These are phyloP conservation scores for Ailanthus altissimus DNA, from an alignment of 345 rosid genomes.

Conservation along the genomic window DNA sequence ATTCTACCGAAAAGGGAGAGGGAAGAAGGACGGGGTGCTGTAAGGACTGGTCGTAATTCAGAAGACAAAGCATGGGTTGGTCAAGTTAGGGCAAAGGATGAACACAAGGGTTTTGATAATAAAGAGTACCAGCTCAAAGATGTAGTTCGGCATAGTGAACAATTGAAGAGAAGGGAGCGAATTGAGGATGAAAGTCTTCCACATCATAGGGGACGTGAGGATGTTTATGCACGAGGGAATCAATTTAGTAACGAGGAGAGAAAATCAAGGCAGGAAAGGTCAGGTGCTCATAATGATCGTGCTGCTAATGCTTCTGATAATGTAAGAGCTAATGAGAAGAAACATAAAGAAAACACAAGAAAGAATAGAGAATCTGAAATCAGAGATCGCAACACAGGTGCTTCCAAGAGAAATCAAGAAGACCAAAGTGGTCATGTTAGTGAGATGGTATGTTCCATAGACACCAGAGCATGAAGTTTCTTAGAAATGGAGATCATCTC, in stretches of 20 bases:
- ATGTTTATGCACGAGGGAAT: conserved; percentile 56
- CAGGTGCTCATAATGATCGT: conserved; percentile 56
- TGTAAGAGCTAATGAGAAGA: conserved; percentile 62
- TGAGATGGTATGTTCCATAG: conserved; percentile 70
- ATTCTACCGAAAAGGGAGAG: conserved; percentile 60
- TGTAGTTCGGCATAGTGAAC: conserved; percentile 59
- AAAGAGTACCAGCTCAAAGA: conserved; percentile 72
- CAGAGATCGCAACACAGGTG: conserved; percentile 42
- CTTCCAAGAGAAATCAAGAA: conserved; percentile 66
- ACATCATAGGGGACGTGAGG: conserved; percentile 64
- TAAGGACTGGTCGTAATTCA: conserved; percentile 58
- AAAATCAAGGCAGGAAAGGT: conserved; percentile 71
- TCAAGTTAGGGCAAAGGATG: conserved; percentile 62
- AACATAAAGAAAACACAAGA: conserved; percentile 63
- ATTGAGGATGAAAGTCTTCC: conserved; percentile 61
- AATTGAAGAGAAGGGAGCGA: conserved; percentile 65
- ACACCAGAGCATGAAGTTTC: conserved; percentile 30
- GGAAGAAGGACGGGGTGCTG: conserved; percentile 60
- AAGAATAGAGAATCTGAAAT: conserved; percentile 69
- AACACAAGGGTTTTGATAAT: conserved; percentile 59
- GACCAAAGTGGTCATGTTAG: conserved; percentile 60
- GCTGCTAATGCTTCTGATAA: conserved; percentile 53
- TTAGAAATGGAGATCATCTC: conserved; percentile 13
- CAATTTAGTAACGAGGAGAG: conserved; percentile 54
- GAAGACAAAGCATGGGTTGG: conserved; percentile 73